Conservation (phyloP, 179 eudicot genomes). For the Beta lomatogona region DNA sequence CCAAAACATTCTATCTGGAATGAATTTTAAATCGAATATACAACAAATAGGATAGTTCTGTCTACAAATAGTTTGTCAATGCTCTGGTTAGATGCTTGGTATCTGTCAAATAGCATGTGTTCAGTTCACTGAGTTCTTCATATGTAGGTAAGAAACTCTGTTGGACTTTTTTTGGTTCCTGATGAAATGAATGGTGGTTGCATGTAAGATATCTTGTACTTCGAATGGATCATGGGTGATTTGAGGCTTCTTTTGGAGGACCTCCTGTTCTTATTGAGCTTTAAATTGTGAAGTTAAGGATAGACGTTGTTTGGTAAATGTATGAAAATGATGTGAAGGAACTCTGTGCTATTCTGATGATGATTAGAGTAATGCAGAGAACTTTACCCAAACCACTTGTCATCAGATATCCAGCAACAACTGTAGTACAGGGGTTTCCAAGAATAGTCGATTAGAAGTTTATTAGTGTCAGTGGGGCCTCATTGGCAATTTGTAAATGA, state of each 20-base stretch:
- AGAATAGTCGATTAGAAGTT: too few relatives aligned
- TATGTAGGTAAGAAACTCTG: too few relatives aligned
- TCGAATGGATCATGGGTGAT: background rate
- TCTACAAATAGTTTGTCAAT: background rate
- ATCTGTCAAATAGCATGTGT: background rate
- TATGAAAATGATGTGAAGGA: background rate
- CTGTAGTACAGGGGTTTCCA: too few relatives aligned
- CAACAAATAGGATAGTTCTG: background rate
- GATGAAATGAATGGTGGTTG: background rate
- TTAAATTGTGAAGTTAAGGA: background rate
- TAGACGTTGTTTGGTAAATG: background rate
- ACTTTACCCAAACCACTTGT: too few relatives aligned
- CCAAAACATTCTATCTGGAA: too few relatives aligned
- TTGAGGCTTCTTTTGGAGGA: background rate
- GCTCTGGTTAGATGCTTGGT: background rate
- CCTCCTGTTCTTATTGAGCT: background rate
- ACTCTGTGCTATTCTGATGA: background rate
- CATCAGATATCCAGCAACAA: too few relatives aligned
- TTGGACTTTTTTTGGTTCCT: too few relatives aligned
- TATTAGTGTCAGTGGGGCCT: too few relatives aligned
- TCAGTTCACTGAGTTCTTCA: too few relatives aligned
- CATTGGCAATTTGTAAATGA: too few relatives aligned
- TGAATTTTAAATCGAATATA: too few relatives aligned
- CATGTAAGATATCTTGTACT: background rate
- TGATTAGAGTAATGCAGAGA: too few relatives aligned